These are phyloP conservation scores for Beta corolliflora DNA, from an alignment of 179 eudicot genomes.

Conservation along the genomic window DNA sequence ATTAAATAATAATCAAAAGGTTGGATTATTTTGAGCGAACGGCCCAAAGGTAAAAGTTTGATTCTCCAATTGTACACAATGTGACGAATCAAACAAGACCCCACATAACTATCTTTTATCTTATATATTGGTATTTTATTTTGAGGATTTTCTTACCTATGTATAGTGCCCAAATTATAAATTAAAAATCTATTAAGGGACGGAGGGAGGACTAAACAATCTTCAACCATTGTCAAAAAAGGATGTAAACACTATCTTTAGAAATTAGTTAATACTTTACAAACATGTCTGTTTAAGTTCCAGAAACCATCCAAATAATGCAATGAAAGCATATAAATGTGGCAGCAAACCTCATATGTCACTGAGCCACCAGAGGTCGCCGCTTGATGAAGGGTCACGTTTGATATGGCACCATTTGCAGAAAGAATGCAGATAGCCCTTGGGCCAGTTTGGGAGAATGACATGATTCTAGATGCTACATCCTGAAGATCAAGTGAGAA, in stretches of 20 bases:
- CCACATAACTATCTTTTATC: no score
- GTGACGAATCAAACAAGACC: no score
- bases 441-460: conserved; percentile 80
- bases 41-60: no score
- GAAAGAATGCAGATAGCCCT: conserved; percentile 78
- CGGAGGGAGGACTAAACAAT: neutral
- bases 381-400: conserved; percentile 80
- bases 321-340: neutral
- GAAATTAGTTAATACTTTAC: neutral
- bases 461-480: conserved; percentile 68
- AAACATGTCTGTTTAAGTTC: neutral
- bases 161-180: no score
- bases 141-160: no score
- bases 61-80: no score
- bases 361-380: conserved; percentile 80
- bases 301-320: neutral
- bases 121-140: no score
- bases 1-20: no score
- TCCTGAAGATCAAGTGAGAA: conserved; percentile 46
- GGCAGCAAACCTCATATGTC: conserved; percentile 71
- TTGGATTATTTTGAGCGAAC: no score
- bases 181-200: no score
- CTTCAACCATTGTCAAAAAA: conserved; percentile 1
- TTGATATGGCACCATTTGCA: conserved; percentile 73
- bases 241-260: neutral